phyloP scores from a whole-genome alignment of 306 rosid genomes.

The Mucuna pruriens region DNA sequence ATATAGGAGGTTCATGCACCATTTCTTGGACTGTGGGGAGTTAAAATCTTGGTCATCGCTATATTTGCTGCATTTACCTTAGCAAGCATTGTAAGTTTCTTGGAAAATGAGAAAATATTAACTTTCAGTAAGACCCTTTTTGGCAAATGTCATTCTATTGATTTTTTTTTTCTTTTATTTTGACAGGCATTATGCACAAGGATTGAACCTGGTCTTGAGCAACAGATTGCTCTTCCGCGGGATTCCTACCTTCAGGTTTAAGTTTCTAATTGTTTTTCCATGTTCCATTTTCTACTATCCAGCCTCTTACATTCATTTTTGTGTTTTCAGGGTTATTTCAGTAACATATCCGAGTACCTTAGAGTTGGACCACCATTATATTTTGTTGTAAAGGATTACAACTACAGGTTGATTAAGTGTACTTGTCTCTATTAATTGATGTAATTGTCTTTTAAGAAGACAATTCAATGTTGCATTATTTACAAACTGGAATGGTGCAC shows the following conservation, averaged over 20 bases:
- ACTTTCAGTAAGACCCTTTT: conserved; percentile 12
- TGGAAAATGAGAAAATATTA: conserved; percentile 25
- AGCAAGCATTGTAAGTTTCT: conserved; percentile 89
- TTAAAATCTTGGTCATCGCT: conserved; percentile 72
- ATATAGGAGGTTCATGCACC: conserved; percentile 89
- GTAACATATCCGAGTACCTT: conserved; percentile 78
- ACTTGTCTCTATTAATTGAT: conserved; percentile 12
- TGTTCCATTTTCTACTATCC: conserved; percentile 30
- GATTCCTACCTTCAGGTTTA: conserved; percentile 98
- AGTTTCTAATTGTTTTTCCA: conserved; percentile 22
- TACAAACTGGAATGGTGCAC: conserved; percentile 18
- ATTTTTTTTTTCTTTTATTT: neutral
- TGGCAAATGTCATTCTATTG: conserved; percentile 28
- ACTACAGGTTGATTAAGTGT: conserved; percentile 75
- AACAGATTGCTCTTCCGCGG: conserved; percentile 96
- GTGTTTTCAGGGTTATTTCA: conserved; percentile 77
- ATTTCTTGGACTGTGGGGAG: conserved; percentile 85
- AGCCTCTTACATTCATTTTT: neutral
- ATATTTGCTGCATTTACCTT: conserved; percentile 75
- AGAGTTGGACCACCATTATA: conserved; percentile 94
- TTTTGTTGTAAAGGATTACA: conserved; percentile 90
- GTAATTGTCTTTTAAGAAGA: conserved; percentile 24
- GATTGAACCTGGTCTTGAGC: conserved; percentile 93
- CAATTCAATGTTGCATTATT: conserved; percentile 8
- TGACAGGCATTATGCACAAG: conserved; percentile 80